phyloP scores from a whole-genome alignment of 257 asterid genomes.

The Henckelia pumila region DNA sequence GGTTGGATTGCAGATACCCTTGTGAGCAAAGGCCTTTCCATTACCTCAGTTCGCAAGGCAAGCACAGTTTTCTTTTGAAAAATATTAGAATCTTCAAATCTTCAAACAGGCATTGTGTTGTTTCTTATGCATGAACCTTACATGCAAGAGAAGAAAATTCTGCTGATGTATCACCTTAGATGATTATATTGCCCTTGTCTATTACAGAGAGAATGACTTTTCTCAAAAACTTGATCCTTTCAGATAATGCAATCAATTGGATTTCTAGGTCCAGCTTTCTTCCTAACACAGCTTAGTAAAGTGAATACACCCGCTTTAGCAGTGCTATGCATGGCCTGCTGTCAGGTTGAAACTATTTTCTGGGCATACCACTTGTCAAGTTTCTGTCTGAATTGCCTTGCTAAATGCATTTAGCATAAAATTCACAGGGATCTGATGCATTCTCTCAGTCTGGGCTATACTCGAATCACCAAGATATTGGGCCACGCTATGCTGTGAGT shows the following conservation, averaged over 20 bases:
- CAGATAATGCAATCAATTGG: conserved; percentile 98
- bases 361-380: conserved; percentile 12
- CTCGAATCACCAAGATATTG: conserved; percentile 98
- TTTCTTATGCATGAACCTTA: background rate
- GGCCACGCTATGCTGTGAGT: conserved; percentile 94
- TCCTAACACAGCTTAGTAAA: conserved; percentile 70
- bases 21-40: conserved; percentile 79
- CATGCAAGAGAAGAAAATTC: background rate
- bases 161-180: background rate
- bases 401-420: conserved; percentile 9
- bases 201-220: conserved; percentile 14
- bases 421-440: conserved; percentile 83
- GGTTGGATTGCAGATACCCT: conserved; percentile 97
- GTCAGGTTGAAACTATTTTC: conserved; percentile 58
- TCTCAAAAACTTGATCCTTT: conserved; percentile 21
- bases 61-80: background rate
- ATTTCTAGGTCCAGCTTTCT: conserved; percentile 93
- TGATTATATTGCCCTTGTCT: conserved; percentile 1
- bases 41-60: conserved; percentile 31
- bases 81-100: background rate
- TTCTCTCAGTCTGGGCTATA: conserved; percentile 95
- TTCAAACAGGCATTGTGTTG: background rate
- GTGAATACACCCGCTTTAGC: conserved; percentile 88
- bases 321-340: conserved; percentile 94
- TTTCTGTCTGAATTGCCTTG: background rate